phyloP scores from a whole-genome alignment of 108 stramenopile species.

The Cyclotella atomus region DNA sequence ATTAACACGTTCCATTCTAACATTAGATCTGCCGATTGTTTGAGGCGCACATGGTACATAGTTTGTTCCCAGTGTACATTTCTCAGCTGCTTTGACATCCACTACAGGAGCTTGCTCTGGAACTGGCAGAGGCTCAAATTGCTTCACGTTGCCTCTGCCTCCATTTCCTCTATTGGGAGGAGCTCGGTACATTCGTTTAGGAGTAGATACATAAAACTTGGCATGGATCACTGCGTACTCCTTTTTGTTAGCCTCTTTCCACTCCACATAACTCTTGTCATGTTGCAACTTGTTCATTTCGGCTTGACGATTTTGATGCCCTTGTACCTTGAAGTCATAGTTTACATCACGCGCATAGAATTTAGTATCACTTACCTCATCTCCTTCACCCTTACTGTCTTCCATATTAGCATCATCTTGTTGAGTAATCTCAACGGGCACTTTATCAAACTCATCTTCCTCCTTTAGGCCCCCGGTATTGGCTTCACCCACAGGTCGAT shows the following conservation, averaged over 20 bases:
- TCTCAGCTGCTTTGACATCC: conserved; percentile 43
- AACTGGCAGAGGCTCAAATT: conserved; percentile 18
- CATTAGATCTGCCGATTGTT: conserved; percentile 8
- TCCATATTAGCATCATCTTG: conserved; percentile 7
- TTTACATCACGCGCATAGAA: conserved; percentile 38
- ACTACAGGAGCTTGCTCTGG: conserved; percentile 31
- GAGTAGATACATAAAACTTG: conserved; percentile 41
- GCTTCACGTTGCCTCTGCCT: conserved; percentile 5
- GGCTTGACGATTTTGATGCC: conserved; percentile 30
- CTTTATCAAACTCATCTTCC: conserved; percentile 33
- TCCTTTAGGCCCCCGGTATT: neutral
- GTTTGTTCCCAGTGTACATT: conserved; percentile 28
- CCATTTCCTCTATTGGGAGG: conserved; percentile 11
- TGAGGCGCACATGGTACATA: conserved; percentile 26
- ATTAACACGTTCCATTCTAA: conserved; percentile 36
- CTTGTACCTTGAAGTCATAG: conserved; percentile 35
- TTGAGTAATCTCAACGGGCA: neutral
- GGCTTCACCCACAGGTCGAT: conserved; percentile 21
- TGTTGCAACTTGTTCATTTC: conserved; percentile 38
- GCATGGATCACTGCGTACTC: conserved; percentile 39
- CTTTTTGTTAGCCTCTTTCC: conserved; percentile 31
- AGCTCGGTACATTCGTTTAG: conserved; percentile 22
- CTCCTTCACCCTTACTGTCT: neutral
- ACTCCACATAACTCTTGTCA: conserved; percentile 8
- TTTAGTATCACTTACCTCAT: conserved; percentile 12